These are phyloP conservation scores for Pontederia crassipes DNA, from an alignment of 176 grass and related monocot species.

Conservation along the genomic window DNA sequence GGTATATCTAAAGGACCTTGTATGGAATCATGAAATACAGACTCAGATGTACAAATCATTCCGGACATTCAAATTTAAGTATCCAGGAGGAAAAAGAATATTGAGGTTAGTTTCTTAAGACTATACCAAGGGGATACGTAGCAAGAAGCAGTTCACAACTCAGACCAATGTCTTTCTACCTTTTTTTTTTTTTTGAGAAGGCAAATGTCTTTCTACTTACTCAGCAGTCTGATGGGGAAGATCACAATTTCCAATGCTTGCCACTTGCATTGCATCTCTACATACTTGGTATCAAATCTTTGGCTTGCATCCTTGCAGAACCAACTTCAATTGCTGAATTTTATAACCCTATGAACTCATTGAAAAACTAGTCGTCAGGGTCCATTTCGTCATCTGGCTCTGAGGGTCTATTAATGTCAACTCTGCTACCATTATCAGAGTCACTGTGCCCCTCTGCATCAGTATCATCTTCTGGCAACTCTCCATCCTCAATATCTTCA, in stretches of 20 bases:
- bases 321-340: background rate
- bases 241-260: background rate
- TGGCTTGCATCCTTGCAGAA: background rate
- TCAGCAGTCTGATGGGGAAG: too few relatives aligned
- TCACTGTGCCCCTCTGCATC: conserved; percentile 28
- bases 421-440: conserved; percentile 39
- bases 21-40: too few relatives aligned
- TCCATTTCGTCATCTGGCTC: conserved; percentile 97
- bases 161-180: too few relatives aligned
- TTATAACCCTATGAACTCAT: background rate
- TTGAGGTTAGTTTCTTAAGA: too few relatives aligned
- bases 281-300: background rate
- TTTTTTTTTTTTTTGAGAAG: too few relatives aligned
- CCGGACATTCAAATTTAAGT: too few relatives aligned
- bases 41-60: too few relatives aligned
- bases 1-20: too few relatives aligned
- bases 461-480: conserved; percentile 54
- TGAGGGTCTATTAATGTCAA: conserved; percentile 36
- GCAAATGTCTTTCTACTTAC: too few relatives aligned
- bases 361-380: conserved; percentile 53
- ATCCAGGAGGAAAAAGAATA: too few relatives aligned
- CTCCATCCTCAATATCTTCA: conserved; percentile 49
- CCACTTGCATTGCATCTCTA: background rate
- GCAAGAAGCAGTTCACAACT: too few relatives aligned
- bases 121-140: too few relatives aligned